A percentile compares a stretch with the other conserved stretches of the same genome.
These are phyloP conservation scores for Phytophthora niederhauseri DNA, from an alignment of 352 stramenopile genomes.

Conservation along the genomic window DNA sequence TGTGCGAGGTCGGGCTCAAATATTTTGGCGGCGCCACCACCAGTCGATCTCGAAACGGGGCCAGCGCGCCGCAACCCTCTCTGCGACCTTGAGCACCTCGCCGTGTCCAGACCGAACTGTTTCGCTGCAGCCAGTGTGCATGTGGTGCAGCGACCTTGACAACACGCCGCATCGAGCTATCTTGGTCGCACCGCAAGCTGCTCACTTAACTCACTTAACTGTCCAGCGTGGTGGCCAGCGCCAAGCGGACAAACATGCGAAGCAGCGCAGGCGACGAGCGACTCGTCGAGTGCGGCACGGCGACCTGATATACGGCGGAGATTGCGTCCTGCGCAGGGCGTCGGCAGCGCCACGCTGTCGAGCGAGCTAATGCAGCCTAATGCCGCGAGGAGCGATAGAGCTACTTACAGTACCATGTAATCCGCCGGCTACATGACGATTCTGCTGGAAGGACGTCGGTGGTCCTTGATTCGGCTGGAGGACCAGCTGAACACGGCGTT, in stretches of 20 bases:
- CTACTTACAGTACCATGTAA: not conserved
- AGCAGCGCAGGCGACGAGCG: not conserved
- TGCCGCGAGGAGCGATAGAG: not conserved
- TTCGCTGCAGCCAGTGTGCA: constrained; percentile 15
- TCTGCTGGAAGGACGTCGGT: not conserved
- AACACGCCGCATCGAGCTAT: not conserved
- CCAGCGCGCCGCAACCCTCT: not conserved
- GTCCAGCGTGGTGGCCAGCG: not conserved
- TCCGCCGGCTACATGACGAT: not conserved
- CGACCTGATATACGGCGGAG: not conserved
- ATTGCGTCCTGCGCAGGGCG: not conserved
- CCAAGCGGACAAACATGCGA: not conserved
- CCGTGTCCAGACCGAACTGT: constrained; percentile 20
- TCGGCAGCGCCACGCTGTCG: not conserved
- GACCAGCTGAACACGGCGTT: no score
- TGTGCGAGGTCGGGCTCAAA: constrained; percentile 3
- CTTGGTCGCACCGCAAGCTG: constrained; percentile 1
- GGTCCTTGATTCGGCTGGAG: no score
- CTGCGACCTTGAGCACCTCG: not conserved
- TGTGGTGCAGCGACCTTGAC: not conserved
- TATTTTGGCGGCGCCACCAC: constrained; percentile 7
- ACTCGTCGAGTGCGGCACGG: not conserved
- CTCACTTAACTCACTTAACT: constrained; percentile 1
- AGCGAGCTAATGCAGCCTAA: constrained; percentile 1
- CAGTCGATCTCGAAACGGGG: constrained; percentile 3